Base-by-base conservation (phyloP, 2,329 filamentous ascomycete species). In the Sclerotinia spermophila region DNA sequence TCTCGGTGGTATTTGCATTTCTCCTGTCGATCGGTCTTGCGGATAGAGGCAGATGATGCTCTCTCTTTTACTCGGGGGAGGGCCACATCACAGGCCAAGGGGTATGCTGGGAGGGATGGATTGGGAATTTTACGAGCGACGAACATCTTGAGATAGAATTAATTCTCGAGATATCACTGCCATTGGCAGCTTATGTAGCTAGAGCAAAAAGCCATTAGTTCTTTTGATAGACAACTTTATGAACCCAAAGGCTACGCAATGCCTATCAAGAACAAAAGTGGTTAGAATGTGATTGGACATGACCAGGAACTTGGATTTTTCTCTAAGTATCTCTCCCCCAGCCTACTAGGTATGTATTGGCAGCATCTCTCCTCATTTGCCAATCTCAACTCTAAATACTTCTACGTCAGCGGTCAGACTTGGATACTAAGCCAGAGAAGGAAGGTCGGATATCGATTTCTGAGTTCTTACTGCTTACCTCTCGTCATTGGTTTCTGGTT, bases 1-100 rank as follows among this genome's bases (percentile, higher is more conserved):
- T 75, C 62, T 66, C 74, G 76, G 77, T 75, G 75, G 76, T 76
- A 74, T 78, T 76, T 75, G 75, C 76, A 77, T 78, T 74, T 76
- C 75, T 62, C 45, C 45, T 74, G 74, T 77, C 71, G 62, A 69
- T 75, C 70, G 68, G 74, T 71, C 48, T 75, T 74, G 72, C 75
- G 75, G 73, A 75, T 78, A 78, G 76, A 77, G 74, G 74, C 75
- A 75, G 73, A 74, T 76, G 71, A 71, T 58, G 71, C 48, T 64
- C 71, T 72, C 69, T 75, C 73, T 76, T 75, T 75, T 69, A 73
- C 75, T 77, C 71, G 70, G 55, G 74, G 74, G 70, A 74, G 68
- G 74, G 74, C 74, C 74, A 74, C 69, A 73, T 73, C 74, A 74
- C 73, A 74, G 73, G 72, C 70, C 70, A 77, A 73, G 70, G 73